These are phyloP conservation scores for Colletotrichum sp. DNA, from an alignment of 2,329 filamentous ascomycete genomes.

Conservation along the genomic window DNA sequence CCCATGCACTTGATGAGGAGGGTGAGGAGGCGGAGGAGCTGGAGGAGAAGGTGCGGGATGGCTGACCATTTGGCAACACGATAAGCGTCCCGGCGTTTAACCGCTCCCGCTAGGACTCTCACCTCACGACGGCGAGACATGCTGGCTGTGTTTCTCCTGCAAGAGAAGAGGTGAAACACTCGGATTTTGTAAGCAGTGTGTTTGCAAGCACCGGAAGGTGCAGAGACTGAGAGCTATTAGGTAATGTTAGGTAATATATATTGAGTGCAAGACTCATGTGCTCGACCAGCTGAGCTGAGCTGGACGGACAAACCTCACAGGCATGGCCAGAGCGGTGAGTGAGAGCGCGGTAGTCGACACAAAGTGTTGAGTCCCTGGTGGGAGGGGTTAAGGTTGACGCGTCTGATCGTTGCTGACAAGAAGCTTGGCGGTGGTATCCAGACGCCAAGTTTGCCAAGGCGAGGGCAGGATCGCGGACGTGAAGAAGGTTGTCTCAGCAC, in stretches of 20 bases:
- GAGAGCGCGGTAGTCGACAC: background rate
- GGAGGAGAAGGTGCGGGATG: background rate
- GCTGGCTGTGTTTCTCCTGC: background rate
- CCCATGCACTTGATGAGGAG: background rate
- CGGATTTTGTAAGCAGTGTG: background rate
- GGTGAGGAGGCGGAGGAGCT: background rate
- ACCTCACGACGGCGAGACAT: background rate
- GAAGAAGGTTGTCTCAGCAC: constrained; percentile 23
- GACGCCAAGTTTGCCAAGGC: constrained; percentile 20
- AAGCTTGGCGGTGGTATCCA: constrained; percentile 14
- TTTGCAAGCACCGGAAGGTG: background rate
- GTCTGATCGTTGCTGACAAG: constrained; percentile 21
- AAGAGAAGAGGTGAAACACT: background rate
- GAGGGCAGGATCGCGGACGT: constrained; percentile 8
- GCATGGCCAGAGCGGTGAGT: constrained; percentile 13
- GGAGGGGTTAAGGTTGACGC: constrained; percentile 15
- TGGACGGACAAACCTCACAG: background rate
- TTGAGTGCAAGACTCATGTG: background rate
- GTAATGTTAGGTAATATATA: constrained; percentile 15
- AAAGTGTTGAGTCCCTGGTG: constrained; percentile 12
- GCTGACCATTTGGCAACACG: background rate
- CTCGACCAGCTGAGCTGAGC: constrained; percentile 9
- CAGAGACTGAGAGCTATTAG: background rate
- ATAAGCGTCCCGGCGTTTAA: background rate
- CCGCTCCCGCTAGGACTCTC: background rate